Evolutionary conservation across 805 yeast genomes (phyloP).

Genomic region (Lipomyces kockii): DNA sequence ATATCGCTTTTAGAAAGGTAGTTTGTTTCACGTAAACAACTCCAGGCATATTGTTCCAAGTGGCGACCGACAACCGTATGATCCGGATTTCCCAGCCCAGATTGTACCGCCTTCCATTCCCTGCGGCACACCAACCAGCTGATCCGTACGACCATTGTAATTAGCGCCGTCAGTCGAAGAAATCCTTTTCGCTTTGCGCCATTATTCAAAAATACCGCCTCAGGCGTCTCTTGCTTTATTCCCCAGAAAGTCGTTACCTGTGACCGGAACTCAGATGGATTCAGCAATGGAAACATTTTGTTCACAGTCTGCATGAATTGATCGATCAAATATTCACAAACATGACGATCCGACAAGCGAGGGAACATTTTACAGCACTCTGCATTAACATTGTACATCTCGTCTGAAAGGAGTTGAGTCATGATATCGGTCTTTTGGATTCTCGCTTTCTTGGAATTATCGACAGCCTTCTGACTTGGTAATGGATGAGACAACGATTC

Average conservation of each 20-base stretch:
- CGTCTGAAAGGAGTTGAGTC: not conserved
- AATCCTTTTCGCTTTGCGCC: constrained; percentile 10
- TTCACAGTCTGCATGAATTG: constrained; percentile 37
- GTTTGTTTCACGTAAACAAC: constrained; percentile 23
- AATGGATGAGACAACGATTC: constrained; percentile 6
- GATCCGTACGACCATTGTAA: constrained; percentile 32
- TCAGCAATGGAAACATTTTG: constrained; percentile 33
- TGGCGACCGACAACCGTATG: constrained; percentile 21
- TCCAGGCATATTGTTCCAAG: constrained; percentile 28
- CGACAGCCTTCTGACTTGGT: not conserved
- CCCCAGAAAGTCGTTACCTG: constrained; percentile 28
- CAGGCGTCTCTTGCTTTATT: constrained; percentile 13
- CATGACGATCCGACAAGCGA: constrained; percentile 34
- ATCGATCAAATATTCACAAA: constrained; percentile 36
- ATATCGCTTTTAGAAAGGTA: constrained; percentile 24
- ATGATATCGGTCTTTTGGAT: not conserved
- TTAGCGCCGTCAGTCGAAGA: constrained; percentile 34
- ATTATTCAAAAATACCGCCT: not conserved
- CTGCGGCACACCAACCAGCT: constrained; percentile 33
- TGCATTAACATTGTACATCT: constrained; percentile 14
- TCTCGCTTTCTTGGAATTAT: not conserved
- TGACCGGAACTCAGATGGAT: constrained; percentile 32
- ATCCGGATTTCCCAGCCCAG: constrained; percentile 22
- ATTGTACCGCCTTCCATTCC: constrained; percentile 26
- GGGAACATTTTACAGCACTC: constrained; percentile 21